Evolutionary conservation across 805 yeast species (phyloP), one percentile per base, ranked within the genome.

Genomic region (Monosporozyma aerobia): DNA sequence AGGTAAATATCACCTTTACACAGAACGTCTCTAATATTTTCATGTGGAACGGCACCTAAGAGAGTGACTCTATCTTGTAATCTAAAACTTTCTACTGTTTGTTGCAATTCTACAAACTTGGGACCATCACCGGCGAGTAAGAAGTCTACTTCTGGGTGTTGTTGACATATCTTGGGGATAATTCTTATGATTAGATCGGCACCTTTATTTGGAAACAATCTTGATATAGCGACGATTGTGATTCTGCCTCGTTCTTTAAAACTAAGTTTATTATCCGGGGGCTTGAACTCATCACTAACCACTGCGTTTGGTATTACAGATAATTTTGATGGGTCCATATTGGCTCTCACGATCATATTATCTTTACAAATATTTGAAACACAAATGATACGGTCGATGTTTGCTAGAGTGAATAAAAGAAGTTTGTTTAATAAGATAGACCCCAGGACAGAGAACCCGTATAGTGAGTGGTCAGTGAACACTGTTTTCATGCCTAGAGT

Each of bases 101-200:
- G 99, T 66, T 90, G 97, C 51, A 94, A 73, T 61, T 94, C 98
- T 9, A 94, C 80, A 59, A 86, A 90, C 61, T 88, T 87, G 1
- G 99, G 99, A 0, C 99, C 99, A 68, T 89, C 95, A 11, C 99
- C 99, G 3, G 97, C 99, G 47, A 94, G 81, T 2, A 92, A 68
- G 58, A 94, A 90, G 50, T 81, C 79, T 1, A 90, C 90, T 16
- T 80, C 77, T 0, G 79, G 75, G 51, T 82, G 78, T 14, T 71
- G 66, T 6, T 72, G 62, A 64, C 99, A 94, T 3, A 94, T 82
- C 43, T 82, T 72, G 0, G 99, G 99, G 23, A 94, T 85, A 13
- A 89, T 77, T 0, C 88, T 94, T 2, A 86, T 82, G 22, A 94
- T 70, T 22, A 94, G 73, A 63, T 90, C 99, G 0, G 95, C 94